Conservation (phyloP, 169 alveolate species). For the Eimeria acervulina region DNA sequence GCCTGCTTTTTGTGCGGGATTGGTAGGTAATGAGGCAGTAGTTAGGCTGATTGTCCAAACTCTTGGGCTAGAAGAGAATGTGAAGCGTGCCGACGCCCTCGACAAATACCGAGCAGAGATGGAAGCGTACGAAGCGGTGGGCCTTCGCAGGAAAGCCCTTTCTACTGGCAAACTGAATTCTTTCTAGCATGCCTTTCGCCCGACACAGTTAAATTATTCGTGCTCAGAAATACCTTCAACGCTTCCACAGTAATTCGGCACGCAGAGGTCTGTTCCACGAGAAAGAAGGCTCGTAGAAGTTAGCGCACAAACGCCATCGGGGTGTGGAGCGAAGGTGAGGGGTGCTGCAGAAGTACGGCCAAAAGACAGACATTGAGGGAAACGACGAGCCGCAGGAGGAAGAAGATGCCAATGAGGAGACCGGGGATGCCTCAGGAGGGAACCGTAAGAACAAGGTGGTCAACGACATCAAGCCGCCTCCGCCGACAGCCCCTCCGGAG, state of each 20-base stretch:
- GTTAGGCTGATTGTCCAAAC: slow-evolving; percentile 19
- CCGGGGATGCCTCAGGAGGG: neutral
- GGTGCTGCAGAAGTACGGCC: slow-evolving; percentile 63
- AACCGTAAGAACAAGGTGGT: neutral
- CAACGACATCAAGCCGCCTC: slow-evolving; percentile 35
- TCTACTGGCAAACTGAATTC: neutral
- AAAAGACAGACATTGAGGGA: neutral
- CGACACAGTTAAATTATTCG: neutral
- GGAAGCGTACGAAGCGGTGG: slow-evolving; percentile 53
- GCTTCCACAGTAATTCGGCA: neutral
- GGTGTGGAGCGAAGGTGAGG: neutral
- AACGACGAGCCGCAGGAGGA: slow-evolving; percentile 2
- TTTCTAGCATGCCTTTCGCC: neutral
- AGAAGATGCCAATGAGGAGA: neutral
- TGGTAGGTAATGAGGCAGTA: slow-evolving; percentile 52
- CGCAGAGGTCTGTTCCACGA: too few species aligned
- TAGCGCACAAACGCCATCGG: neutral
- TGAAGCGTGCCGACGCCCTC: slow-evolving; percentile 64
- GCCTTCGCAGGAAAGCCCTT: neutral
- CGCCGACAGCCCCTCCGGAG: slow-evolving; percentile 65
- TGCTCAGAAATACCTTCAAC: neutral
- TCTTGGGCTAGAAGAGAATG: slow-evolving; percentile 59
- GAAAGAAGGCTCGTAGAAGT: neutral
- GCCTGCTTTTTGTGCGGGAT: neutral
- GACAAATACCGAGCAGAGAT: slow-evolving; percentile 38